Conservation (phyloP, 257 asterid species). For the Solanum raphanifolium region DNA sequence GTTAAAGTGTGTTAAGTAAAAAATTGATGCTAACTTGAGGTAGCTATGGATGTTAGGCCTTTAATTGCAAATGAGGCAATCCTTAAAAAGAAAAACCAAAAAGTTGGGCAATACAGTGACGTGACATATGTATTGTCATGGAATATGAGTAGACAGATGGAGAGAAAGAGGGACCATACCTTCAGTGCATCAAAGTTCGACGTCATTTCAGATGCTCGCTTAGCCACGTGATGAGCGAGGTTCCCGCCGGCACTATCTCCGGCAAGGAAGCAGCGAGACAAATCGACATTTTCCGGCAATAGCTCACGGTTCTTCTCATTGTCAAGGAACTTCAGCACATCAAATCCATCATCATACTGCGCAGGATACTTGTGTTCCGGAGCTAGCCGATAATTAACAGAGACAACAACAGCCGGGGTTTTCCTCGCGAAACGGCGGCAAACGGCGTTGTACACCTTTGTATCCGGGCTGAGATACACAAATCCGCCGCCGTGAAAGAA, state of each 20-base stretch:
- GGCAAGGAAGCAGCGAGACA: constrained; percentile 55
- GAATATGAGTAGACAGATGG: neutral
- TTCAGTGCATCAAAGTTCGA: constrained; percentile 29
- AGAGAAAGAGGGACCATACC: constrained; percentile 6
- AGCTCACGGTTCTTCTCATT: constrained; percentile 10
- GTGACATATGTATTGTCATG: neutral
- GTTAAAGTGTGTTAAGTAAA: no score
- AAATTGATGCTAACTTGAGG: no score
- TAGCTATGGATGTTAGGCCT: no score
- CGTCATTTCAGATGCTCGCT: constrained; percentile 22
- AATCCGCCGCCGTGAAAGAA: constrained; percentile 92
- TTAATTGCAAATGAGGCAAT: no score
- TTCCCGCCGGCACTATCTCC: constrained; percentile 88
- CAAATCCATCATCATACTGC: constrained; percentile 66
- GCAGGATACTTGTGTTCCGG: constrained; percentile 70
- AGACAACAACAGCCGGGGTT: constrained; percentile 43
- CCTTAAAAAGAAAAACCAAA: no score
- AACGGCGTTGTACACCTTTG: constrained; percentile 43
- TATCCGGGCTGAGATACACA: constrained; percentile 42
- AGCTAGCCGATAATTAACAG: constrained; percentile 62
- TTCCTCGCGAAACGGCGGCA: constrained; percentile 60
- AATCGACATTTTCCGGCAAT: constrained; percentile 50
- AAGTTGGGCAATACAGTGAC: neutral
- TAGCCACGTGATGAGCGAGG: constrained; percentile 59
- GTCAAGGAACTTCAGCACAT: constrained; percentile 44